These are phyloP conservation scores for Sindora glabra DNA, from an alignment of 306 rosid species.

Conservation along the genomic window DNA sequence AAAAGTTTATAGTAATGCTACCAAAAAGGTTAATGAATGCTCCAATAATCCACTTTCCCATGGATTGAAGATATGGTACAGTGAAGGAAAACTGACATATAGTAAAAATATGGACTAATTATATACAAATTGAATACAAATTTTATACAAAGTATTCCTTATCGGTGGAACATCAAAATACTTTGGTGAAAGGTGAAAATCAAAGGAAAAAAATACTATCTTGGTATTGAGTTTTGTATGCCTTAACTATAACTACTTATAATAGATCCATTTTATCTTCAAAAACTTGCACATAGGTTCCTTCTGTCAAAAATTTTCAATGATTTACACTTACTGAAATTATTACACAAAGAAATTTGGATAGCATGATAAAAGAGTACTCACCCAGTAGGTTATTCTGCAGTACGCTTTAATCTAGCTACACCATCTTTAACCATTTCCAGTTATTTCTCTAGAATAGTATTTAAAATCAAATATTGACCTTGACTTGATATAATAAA, in stretches of 20 bases:
- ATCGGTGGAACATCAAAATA: constrained; percentile 98
- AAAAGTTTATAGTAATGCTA: constrained; percentile 94
- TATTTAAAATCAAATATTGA: constrained; percentile 7
- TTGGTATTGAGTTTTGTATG: constrained; percentile 98
- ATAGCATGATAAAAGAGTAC: constrained; percentile 9
- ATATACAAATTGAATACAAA: not conserved
- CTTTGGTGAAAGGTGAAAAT: constrained; percentile 94
- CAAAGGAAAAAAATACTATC: constrained; percentile 97
- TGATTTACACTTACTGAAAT: constrained; percentile 10
- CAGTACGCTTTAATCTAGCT: constrained; percentile 94
- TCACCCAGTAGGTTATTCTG: constrained; percentile 94
- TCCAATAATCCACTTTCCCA: constrained; percentile 99
- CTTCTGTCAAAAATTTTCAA: constrained; percentile 48
- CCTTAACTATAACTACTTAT: constrained; percentile 94
- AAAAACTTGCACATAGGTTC: constrained; percentile 78
- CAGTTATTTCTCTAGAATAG: constrained; percentile 56
- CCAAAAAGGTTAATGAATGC: constrained; percentile 93
- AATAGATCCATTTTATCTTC: constrained; percentile 97
- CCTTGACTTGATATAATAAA: constrained; percentile 5
- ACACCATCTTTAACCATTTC: constrained; percentile 91
- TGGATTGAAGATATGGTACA: constrained; percentile 35
- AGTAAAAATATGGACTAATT: constrained; percentile 18
- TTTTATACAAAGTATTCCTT: constrained; percentile 25
- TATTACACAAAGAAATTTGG: not conserved
- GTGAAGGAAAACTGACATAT: constrained; percentile 40